phyloP scores from a whole-genome alignment of 1,284 basidiomycete genomes.

The Volvariella surrecta region DNA sequence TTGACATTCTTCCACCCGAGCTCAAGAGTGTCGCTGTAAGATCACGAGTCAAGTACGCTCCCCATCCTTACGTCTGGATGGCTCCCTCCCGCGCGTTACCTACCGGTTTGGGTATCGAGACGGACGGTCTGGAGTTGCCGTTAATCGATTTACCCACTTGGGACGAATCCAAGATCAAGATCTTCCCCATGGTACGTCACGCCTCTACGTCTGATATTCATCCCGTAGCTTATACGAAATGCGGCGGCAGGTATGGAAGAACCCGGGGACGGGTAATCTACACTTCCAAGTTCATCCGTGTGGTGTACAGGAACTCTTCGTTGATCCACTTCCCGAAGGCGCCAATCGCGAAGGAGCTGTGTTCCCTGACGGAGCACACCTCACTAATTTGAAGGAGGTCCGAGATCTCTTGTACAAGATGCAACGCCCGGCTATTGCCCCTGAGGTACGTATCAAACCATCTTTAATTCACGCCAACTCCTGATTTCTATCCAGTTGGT shows the following conservation, averaged over 20 bases:
- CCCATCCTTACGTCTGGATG: conserved; percentile 83
- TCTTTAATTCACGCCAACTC: not conserved
- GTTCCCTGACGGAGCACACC: conserved; percentile 62
- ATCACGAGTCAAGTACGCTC: conserved; percentile 45
- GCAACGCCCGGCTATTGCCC: conserved; percentile 71
- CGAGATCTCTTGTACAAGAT: conserved; percentile 66
- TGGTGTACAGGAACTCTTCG: conserved; percentile 39
- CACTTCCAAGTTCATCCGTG: conserved; percentile 71
- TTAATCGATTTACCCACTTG: conserved; percentile 58
- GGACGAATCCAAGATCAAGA: conserved; percentile 61
- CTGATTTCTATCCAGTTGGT: conserved; percentile 30
- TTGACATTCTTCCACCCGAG: conserved; percentile 63
- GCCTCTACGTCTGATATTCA: not conserved
- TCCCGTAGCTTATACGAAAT: not conserved
- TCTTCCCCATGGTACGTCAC: conserved; percentile 38
- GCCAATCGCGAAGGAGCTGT: conserved; percentile 40
- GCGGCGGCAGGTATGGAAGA: conserved; percentile 61
- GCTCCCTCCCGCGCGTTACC: conserved; percentile 54
- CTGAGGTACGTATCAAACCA: conserved; percentile 29
- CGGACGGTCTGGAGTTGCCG: conserved; percentile 57
- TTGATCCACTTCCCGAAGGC: conserved; percentile 50
- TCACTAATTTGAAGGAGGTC: conserved; percentile 58
- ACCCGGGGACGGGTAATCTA: conserved; percentile 61
- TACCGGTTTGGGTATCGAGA: conserved; percentile 69
- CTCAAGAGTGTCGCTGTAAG: conserved; percentile 77